Evolutionary conservation across 129 eudicot genomes (phyloP).

Genomic region (Flaveria trinervia): DNA sequence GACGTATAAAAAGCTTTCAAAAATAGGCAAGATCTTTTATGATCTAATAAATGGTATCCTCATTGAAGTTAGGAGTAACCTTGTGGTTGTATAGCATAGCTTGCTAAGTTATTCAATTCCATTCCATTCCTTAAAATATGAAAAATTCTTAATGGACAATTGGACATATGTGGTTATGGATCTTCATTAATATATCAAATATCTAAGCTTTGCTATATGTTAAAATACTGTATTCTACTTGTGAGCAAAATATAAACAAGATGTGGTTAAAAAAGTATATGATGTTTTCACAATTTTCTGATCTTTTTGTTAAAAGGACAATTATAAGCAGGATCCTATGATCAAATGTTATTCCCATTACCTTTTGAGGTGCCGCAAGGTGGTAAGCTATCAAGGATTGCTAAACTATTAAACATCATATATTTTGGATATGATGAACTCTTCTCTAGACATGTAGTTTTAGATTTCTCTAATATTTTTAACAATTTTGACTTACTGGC

Average conservation of each 20-base stretch:
- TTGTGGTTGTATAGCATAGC: background rate
- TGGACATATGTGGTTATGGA: constrained; percentile 7
- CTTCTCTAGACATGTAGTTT: background rate
- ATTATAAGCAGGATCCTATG: background rate
- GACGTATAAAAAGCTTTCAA: background rate
- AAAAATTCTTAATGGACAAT: background rate
- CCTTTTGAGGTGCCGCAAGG: background rate
- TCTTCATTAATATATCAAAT: constrained; percentile 12
- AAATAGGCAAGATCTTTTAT: constrained; percentile 5
- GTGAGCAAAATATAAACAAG: background rate
- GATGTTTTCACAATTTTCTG: background rate
- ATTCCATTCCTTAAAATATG: background rate
- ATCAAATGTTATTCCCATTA: background rate
- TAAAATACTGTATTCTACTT: constrained; percentile 9
- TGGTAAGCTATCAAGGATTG: background rate
- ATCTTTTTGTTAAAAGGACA: background rate
- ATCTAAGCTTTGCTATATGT: background rate
- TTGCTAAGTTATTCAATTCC: background rate
- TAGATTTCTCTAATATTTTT: background rate
- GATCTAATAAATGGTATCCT: background rate
- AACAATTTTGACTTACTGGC: background rate
- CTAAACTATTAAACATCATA: background rate
- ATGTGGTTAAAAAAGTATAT: background rate
- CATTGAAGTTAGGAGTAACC: constrained; percentile 7
- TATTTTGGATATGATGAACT: background rate